Percentiles rank a stretch among this genome's conserved stretches.
phyloP scores from a whole-genome alignment of 2,329 filamentous ascomycete species.

The Xylariaceae sp. region DNA sequence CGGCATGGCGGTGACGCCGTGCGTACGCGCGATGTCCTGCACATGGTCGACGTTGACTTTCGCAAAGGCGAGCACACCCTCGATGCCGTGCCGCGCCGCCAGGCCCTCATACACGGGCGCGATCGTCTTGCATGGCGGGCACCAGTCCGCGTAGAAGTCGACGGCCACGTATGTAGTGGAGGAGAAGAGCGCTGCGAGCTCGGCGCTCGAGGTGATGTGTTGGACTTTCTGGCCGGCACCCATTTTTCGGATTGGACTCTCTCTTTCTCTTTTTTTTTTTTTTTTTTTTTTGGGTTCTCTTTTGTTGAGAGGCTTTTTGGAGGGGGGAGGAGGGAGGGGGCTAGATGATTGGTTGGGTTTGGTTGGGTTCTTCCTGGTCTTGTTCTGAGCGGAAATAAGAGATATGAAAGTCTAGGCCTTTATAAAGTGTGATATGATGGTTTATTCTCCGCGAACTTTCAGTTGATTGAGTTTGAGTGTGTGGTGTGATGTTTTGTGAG shows the following conservation, averaged over 20 bases:
- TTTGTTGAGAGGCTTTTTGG: neutral
- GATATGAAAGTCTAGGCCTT: too few species aligned
- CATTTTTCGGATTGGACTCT: constrained; percentile 4
- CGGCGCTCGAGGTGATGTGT: constrained; percentile 38
- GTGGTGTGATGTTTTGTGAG: too few species aligned
- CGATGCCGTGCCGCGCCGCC: constrained; percentile 36
- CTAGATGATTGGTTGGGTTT: too few species aligned
- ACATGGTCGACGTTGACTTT: constrained; percentile 55
- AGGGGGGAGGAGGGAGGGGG: too few species aligned
- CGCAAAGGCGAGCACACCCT: constrained; percentile 47
- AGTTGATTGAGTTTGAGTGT: too few species aligned
- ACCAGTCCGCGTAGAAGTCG: constrained; percentile 57
- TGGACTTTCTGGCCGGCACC: constrained; percentile 23
- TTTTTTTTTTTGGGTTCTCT: neutral
- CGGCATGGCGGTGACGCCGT: constrained; percentile 51
- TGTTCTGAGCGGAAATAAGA: too few species aligned
- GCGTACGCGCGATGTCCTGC: constrained; percentile 43
- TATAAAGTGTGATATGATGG: too few species aligned
- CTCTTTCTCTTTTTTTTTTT: neutral
- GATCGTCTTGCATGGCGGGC: constrained; percentile 55
- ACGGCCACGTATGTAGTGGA: constrained; percentile 47
- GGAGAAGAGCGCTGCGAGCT: constrained; percentile 46
- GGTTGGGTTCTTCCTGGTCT: too few species aligned
- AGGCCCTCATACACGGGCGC: constrained; percentile 49
- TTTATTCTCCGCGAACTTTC: too few species aligned